phyloP scores from a whole-genome alignment of 331 rosid species.

The Prunus yedoensis region DNA sequence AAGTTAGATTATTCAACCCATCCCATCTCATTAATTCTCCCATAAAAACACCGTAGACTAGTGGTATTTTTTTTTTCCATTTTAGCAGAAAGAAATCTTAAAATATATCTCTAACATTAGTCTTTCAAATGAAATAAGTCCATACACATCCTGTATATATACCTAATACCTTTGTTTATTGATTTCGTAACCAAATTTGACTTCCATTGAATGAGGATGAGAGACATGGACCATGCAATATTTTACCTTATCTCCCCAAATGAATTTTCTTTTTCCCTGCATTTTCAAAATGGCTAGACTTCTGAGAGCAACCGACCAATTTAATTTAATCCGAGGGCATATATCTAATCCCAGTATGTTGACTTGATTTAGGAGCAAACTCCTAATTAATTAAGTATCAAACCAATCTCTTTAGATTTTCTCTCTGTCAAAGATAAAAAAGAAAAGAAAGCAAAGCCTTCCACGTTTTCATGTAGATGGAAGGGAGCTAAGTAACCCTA shows the following conservation, averaged over 20 bases:
- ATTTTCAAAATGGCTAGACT: not conserved
- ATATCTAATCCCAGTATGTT: not conserved
- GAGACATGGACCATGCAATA: not conserved
- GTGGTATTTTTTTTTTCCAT: not conserved
- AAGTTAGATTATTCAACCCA: not conserved
- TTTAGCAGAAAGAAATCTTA: not conserved
- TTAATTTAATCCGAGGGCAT: not conserved
- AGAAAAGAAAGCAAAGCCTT: constrained; percentile 14
- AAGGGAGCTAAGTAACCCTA: not conserved
- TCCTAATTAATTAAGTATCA: not conserved
- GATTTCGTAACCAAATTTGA: not conserved
- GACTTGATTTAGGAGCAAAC: not conserved
- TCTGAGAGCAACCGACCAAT: not conserved
- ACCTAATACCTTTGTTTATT: not conserved
- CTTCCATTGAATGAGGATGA: not conserved
- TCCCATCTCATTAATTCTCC: not conserved
- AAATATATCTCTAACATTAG: not conserved
- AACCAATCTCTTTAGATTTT: not conserved
- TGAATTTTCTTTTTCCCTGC: not conserved
- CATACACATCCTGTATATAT: too few species aligned
- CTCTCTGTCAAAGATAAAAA: not conserved
- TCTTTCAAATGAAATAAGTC: not conserved
- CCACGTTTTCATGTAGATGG: constrained; percentile 29
- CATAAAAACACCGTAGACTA: not conserved
- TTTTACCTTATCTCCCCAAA: not conserved